Conservation (phyloP, 345 rosid species). For the Linum usitatissimum region DNA sequence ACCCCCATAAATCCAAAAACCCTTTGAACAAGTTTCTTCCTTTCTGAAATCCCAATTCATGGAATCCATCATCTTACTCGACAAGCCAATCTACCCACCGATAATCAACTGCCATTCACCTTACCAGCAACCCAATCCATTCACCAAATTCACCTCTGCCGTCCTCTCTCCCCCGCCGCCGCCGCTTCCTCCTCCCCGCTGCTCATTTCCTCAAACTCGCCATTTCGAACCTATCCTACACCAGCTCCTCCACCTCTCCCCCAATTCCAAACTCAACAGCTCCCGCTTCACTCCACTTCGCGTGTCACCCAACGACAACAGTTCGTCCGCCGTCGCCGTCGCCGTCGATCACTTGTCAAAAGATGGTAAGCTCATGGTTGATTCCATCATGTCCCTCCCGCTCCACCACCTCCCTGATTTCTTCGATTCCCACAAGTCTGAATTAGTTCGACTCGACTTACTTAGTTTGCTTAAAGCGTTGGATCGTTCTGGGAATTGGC, state of each 20-base stretch:
- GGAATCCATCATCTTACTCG: conserved; percentile 63
- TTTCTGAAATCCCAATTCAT: conserved; percentile 16
- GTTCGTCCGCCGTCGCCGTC: conserved; percentile 3
- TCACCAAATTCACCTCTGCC: conserved; percentile 55
- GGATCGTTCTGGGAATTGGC: conserved; percentile 57
- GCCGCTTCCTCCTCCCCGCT: conserved; percentile 8
- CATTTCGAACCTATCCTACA: conserved; percentile 70
- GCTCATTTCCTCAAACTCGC: conserved; percentile 32
- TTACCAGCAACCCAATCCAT: conserved; percentile 17
- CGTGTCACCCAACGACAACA: conserved; percentile 21
- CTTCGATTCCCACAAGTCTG: conserved; percentile 37
- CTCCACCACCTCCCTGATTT: conserved; percentile 34
- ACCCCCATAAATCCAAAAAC: neutral
- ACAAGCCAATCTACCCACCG: conserved; percentile 42
- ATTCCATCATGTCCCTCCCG: conserved; percentile 42
- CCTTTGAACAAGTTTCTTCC: too few relatives aligned
- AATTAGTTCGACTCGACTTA: conserved; percentile 51
- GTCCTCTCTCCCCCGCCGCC: conserved; percentile 43
- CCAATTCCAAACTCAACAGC: conserved; percentile 10
- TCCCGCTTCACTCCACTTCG: conserved; percentile 35
- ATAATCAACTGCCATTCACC: conserved; percentile 27
- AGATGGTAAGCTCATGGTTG: conserved; percentile 37
- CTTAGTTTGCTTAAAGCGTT: conserved; percentile 51
- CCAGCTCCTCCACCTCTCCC: conserved; percentile 63
- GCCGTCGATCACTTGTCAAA: conserved; percentile 34